A percentile compares a stretch with the other conserved stretches of the same genome.
These are phyloP conservation scores for Articulospora tetracladia DNA, from an alignment of 495 filamentous ascomycete species.

Conservation along the genomic window DNA sequence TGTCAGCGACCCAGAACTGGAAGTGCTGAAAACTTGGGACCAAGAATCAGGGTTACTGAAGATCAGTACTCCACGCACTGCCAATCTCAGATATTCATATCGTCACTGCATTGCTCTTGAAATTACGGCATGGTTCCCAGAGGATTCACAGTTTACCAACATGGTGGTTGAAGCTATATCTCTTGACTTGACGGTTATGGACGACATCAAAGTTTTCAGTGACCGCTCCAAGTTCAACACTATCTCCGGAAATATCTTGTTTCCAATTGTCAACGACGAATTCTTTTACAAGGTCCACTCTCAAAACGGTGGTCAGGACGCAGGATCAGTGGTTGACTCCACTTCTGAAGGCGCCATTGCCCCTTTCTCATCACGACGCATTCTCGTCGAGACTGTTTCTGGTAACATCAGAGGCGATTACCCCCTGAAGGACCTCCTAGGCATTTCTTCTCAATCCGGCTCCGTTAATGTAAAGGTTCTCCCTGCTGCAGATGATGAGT, in stretches of 20 bases:
- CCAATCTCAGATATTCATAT: background rate
- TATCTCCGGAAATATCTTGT: conserved; percentile 15
- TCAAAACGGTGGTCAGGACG: background rate
- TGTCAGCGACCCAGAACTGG: conserved; percentile 15
- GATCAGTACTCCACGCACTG: conserved; percentile 19
- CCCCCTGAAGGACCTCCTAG: background rate
- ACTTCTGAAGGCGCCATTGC: background rate
- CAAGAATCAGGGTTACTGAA: conserved; percentile 9
- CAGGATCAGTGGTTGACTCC: background rate
- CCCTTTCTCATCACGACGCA: conserved; percentile 20
- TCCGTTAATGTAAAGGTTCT: conserved; percentile 2
- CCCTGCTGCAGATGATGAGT: background rate
- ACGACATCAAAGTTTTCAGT: conserved; percentile 19
- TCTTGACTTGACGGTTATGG: conserved; percentile 17
- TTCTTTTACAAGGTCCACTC: background rate
- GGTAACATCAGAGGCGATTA: conserved; percentile 7
- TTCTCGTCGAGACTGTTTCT: conserved; percentile 16
- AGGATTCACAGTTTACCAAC: conserved; percentile 14
- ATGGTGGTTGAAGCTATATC: conserved; percentile 13
- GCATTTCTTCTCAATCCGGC: background rate
- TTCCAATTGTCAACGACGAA: conserved; percentile 4
- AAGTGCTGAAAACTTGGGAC: conserved; percentile 12
- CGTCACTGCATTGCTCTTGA: conserved; percentile 21
- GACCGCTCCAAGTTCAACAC: conserved; percentile 12
- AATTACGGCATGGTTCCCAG: conserved; percentile 24